These are phyloP conservation scores for Pseudocercospora macadamiae DNA, from an alignment of 2,329 filamentous ascomycete genomes.

Conservation along the genomic window DNA sequence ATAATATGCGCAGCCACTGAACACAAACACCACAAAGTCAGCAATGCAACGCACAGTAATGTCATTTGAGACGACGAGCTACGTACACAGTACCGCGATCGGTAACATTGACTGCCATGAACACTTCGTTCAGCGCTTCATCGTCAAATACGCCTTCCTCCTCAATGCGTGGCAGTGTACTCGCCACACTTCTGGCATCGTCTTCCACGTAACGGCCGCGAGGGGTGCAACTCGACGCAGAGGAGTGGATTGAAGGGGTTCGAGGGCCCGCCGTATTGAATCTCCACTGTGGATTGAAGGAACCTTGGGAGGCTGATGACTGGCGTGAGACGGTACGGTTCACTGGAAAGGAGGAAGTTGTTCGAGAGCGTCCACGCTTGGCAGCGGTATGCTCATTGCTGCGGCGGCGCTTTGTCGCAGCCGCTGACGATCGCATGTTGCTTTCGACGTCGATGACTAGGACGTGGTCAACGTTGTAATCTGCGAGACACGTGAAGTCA, in stretches of 20 bases:
- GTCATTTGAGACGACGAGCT: no score
- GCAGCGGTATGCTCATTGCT: constrained; percentile 12
- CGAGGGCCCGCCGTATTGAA: neutral
- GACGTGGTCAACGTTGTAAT: no score
- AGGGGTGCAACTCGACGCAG: constrained; percentile 22
- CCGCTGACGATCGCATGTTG: constrained; percentile 10
- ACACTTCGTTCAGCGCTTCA: constrained; percentile 61
- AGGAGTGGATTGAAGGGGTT: neutral
- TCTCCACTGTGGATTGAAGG: constrained; percentile 1
- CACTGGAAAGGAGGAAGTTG: constrained; percentile 9
- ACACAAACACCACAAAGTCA: neutral
- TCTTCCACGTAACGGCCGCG: constrained; percentile 8
- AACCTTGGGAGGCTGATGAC: constrained; percentile 15
- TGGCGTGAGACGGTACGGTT: constrained; percentile 24
- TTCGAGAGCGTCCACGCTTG: constrained; percentile 15
- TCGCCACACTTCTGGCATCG: constrained; percentile 15
- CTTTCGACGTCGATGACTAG: neutral
- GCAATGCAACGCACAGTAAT: neutral
- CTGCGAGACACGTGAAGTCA: no score
- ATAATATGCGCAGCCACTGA: constrained; percentile 78
- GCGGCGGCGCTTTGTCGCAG: constrained; percentile 13
- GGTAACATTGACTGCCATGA: constrained; percentile 79
- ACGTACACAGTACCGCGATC: constrained; percentile 63
- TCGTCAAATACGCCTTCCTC: constrained; percentile 20
- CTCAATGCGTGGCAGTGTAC: constrained; percentile 13